Conservation (phyloP, 805 yeast species). For the Saturnispora dispora region DNA sequence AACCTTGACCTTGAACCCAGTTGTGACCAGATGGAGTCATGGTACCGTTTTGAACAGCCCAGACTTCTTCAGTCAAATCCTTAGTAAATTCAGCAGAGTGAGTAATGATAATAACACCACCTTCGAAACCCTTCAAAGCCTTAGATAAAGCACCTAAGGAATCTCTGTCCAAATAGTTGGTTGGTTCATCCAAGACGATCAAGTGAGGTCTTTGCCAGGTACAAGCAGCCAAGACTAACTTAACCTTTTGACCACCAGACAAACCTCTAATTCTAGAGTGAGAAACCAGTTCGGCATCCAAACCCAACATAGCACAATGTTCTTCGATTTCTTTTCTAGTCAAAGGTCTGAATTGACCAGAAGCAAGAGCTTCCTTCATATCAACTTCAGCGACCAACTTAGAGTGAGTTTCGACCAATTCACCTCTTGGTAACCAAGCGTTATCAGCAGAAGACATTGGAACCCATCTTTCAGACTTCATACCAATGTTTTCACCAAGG, state of each 20-base stretch:
- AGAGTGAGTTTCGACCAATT: constrained; percentile 91
- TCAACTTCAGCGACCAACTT: constrained; percentile 99
- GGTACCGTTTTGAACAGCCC: constrained; percentile 97
- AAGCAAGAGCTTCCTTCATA: constrained; percentile 99
- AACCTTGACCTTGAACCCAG: constrained; percentile 99
- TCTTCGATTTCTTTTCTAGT: constrained; percentile 99
- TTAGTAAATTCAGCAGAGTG: constrained; percentile 99
- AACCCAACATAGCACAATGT: constrained; percentile 97
- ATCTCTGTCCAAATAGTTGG: constrained; percentile 98
- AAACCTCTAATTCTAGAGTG: constrained; percentile 99
- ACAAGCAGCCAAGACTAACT: constrained; percentile 99
- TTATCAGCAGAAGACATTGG: constrained; percentile 99
- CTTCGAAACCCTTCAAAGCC: constrained; percentile 97
- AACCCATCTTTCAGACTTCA: constrained; percentile 99
- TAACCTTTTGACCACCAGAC: constrained; percentile 99
- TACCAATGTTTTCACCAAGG: constrained; percentile 97
- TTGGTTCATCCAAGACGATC: constrained; percentile 99
- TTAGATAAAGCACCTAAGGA: constrained; percentile 98
- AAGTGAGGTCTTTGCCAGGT: constrained; percentile 99
- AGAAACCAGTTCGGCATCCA: constrained; percentile 97
- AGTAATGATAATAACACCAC: constrained; percentile 99
- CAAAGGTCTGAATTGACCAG: constrained; percentile 99
- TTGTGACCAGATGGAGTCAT: constrained; percentile 99
- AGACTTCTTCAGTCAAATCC: constrained; percentile 98
- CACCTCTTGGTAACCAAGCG: constrained; percentile 99